Conservation (phyloP, 192 early-diverging fungal species). For the Coemansia sp. region DNA sequence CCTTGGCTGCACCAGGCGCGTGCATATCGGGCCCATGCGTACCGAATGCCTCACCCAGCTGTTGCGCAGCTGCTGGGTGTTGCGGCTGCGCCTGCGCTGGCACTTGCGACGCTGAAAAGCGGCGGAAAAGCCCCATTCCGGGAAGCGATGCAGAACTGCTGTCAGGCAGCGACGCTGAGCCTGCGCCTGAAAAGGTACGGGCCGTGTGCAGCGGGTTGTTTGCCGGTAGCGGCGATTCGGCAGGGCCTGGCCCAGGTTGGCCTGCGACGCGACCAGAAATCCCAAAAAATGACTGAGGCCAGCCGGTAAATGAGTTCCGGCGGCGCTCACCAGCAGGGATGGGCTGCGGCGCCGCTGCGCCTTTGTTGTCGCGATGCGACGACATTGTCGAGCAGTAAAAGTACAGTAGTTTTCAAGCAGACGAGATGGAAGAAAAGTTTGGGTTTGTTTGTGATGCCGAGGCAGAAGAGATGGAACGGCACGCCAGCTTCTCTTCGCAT, state of each 20-base stretch:
- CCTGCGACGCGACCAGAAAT: conserved; percentile 3
- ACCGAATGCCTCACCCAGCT: not conserved
- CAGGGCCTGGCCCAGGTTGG: not conserved
- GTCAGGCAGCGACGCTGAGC: conserved; percentile 24
- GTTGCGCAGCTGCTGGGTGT: conserved; percentile 2
- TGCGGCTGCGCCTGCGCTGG: not conserved
- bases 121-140: conserved; percentile 44
- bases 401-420: not conserved
- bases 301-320: conserved; percentile 41
- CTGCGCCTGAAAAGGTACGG: not conserved
- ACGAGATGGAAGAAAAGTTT: not conserved
- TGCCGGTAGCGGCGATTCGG: conserved; percentile 5
- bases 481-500: not conserved
- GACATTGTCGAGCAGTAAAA: not conserved
- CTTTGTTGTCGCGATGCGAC: conserved; percentile 8
- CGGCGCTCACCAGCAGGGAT: conserved; percentile 25
- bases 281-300: conserved; percentile 38
- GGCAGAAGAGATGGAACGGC: not conserved
- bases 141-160: conserved; percentile 15
- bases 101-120: conserved; percentile 34
- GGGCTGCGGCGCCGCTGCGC: conserved; percentile 29
- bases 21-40: not conserved
- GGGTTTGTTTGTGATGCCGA: not conserved
- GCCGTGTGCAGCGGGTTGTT: not conserved
- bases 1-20: not conserved